A percentile compares a stretch with the other conserved stretches of the same genome.
Evolutionary conservation across 208 protist genomes (phyloP).

Genomic region (Acanthamoeba castellanii): DNA sequence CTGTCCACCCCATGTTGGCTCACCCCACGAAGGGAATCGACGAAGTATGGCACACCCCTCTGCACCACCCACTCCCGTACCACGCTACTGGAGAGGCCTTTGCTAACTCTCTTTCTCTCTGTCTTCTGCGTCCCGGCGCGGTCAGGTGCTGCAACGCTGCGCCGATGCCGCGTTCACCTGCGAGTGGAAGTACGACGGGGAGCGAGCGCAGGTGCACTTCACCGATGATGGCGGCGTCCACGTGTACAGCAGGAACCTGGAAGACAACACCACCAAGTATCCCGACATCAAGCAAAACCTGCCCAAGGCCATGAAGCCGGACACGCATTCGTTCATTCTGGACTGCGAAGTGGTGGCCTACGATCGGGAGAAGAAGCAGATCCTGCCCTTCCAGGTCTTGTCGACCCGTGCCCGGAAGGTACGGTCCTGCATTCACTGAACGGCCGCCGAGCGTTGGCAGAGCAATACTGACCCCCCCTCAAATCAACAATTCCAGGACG

Average conservation of each 20-base stretch:
- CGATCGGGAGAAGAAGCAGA: constrained; percentile 91
- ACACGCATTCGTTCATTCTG: constrained; percentile 97
- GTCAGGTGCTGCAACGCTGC: constrained; percentile 86
- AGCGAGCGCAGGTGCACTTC: constrained; percentile 90
- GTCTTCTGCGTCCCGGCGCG: neutral
- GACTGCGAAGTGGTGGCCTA: constrained; percentile 99
- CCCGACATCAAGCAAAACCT: constrained; percentile 96
- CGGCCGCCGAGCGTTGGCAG: no score
- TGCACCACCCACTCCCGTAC: constrained; percentile 21
- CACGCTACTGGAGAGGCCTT: neutral
- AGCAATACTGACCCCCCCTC: no score
- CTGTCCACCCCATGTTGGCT: constrained; percentile 99
- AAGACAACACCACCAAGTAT: constrained; percentile 98
- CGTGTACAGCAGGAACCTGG: constrained; percentile 98
- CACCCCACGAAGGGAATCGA: constrained; percentile 97
- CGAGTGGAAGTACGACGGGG: constrained; percentile 99
- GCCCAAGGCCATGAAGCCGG: constrained; percentile 67
- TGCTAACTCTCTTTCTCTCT: neutral
- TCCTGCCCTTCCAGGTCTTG: constrained; percentile 97
- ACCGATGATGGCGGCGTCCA: constrained; percentile 86
- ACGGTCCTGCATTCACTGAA: no score
- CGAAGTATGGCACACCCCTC: constrained; percentile 89
- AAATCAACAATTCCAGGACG: constrained; percentile 83
- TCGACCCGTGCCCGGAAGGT: constrained; percentile 88
- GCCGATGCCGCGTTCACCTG: constrained; percentile 95